Conservation (phyloP, 805 yeast genomes). For the Wilhelminamyces savonicus region DNA sequence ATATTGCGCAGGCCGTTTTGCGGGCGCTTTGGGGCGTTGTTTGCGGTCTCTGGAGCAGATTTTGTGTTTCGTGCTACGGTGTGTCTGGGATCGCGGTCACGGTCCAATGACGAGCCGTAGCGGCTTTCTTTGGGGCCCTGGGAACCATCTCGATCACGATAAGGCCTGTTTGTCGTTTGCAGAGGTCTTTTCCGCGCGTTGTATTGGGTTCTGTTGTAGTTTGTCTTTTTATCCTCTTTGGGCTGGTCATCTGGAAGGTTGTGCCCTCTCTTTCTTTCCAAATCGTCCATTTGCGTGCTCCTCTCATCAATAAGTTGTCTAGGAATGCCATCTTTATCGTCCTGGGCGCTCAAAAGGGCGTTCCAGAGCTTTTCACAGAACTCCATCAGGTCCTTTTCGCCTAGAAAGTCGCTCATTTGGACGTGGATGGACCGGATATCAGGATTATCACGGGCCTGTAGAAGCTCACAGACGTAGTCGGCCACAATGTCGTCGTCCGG, state of each 20-base stretch:
- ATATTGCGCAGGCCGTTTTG: too few species aligned
- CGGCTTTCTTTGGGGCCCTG: too few species aligned
- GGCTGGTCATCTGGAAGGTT: too few species aligned
- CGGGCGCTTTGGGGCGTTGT: too few species aligned
- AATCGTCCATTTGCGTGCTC: conserved; percentile 10
- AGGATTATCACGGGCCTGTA: conserved; percentile 25
- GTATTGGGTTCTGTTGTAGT: conserved; percentile 20
- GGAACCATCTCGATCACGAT: too few species aligned
- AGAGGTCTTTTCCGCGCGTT: conserved; percentile 5
- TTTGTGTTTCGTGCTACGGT: too few species aligned
- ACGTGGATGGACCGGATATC: conserved; percentile 34
- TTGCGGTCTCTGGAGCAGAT: too few species aligned
- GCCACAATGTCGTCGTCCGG: conserved; percentile 49
- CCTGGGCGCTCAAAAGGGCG: conserved; percentile 37
- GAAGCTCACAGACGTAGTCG: conserved; percentile 40
- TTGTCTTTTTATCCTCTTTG: conserved; percentile 11
- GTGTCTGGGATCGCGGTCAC: too few species aligned
- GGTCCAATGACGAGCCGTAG: too few species aligned
- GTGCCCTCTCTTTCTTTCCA: too few species aligned
- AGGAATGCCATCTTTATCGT: conserved; percentile 42
- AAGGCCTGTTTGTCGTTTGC: conserved; percentile 2
- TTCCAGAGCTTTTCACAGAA: conserved; percentile 42
- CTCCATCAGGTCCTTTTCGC: conserved; percentile 28
- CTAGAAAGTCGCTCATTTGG: conserved; percentile 42
- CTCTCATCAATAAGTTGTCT: conserved; percentile 17